Evolutionary conservation across 495 filamentous ascomycete species (phyloP).

Genomic region (Aspergillus homomorphus): DNA sequence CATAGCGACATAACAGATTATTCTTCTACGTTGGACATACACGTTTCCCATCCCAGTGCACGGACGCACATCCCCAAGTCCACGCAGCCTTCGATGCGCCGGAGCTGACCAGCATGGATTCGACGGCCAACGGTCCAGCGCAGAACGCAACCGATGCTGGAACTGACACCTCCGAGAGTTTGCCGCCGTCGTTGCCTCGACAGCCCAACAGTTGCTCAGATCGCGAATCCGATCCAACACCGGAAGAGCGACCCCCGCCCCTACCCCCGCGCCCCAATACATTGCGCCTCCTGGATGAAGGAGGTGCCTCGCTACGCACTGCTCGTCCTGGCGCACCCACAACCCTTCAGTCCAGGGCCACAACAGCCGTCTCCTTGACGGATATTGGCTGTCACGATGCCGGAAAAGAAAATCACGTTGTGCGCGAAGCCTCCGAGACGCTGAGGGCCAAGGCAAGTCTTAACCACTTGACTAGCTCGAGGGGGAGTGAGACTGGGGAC

Average conservation of each 20-base stretch:
- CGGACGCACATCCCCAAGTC: conserved; percentile 1
- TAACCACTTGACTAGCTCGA: conserved; percentile 45
- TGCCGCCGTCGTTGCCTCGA: background rate
- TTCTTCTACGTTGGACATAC: background rate
- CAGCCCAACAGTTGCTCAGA: conserved; percentile 5
- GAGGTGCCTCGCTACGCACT: conserved; percentile 24
- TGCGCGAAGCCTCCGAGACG: conserved; percentile 35
- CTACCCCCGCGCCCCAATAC: conserved; percentile 65
- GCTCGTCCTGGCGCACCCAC: conserved; percentile 27
- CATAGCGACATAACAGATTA: background rate
- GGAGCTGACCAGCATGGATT: conserved; percentile 16
- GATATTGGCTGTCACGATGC: conserved; percentile 73
- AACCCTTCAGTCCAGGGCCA: conserved; percentile 66
- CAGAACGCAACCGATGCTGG: conserved; percentile 2
- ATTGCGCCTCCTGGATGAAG: conserved; percentile 41
- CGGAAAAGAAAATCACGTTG: conserved; percentile 53
- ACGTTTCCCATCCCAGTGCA: background rate
- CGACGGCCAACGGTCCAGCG: conserved; percentile 5
- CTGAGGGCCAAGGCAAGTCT: conserved; percentile 42
- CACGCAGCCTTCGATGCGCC: conserved; percentile 11
- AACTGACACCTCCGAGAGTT: background rate
- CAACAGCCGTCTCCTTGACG: conserved; percentile 75
- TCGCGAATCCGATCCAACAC: conserved; percentile 26
- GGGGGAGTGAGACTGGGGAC: conserved; percentile 67
- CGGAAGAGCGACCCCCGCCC: conserved; percentile 54